A percentile compares a stretch with the other conserved stretches of the same genome.
Evolutionary conservation across 1,139 yeast species (phyloP).

Genomic region (Hansenula lynferdii): DNA sequence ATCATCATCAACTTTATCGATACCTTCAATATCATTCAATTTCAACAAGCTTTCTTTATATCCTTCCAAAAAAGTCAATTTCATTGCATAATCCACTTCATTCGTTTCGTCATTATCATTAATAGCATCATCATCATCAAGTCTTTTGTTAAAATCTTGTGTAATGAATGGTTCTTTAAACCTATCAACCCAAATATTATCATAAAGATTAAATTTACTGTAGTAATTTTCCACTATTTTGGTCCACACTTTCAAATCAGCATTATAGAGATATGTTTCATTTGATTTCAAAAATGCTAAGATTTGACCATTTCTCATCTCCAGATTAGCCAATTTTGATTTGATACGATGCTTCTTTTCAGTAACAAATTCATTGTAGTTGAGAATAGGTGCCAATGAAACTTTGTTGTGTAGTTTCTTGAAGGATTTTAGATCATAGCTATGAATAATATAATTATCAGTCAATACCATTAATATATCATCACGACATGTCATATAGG

Average conservation of each 20-base stretch:
- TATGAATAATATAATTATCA: slow-evolving; percentile 41
- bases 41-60: slow-evolving; percentile 9
- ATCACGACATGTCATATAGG: slow-evolving; percentile 36
- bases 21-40: slow-evolving; percentile 1
- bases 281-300: slow-evolving; percentile 33
- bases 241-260: slow-evolving; percentile 41
- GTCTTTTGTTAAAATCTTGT: neutral
- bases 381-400: slow-evolving; percentile 49
- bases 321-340: slow-evolving; percentile 21
- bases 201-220: slow-evolving; percentile 8
- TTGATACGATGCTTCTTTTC: slow-evolving; percentile 22
- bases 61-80: slow-evolving; percentile 15
- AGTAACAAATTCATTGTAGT: slow-evolving; percentile 21
- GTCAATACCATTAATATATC: slow-evolving; percentile 44
- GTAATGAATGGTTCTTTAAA: slow-evolving; percentile 4
- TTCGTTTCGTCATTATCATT: neutral
- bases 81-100: slow-evolving; percentile 7
- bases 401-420: slow-evolving; percentile 35
- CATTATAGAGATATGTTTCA: slow-evolving; percentile 38
- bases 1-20: slow-evolving; percentile 2
- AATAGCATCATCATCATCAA: neutral
- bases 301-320: slow-evolving; percentile 36
- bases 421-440: slow-evolving; percentile 40
- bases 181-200: slow-evolving; percentile 14
- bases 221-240: slow-evolving; percentile 19